Conservation (phyloP, 2,329 filamentous ascomycete species). For the Claviceps sp. region DNA sequence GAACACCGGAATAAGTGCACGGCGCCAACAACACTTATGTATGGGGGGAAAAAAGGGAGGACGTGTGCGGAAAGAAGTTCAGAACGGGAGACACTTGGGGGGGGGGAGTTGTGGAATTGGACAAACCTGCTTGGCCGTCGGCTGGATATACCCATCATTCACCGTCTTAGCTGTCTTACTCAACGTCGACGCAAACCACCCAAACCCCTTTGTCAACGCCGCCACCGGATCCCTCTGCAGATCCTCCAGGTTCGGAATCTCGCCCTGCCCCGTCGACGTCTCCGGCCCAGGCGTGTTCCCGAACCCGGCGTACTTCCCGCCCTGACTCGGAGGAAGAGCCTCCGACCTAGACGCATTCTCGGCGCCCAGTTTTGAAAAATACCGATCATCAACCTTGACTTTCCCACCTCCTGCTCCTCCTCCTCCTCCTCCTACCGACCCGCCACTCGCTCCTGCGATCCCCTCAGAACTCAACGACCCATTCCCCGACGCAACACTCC, state of each 20-base stretch:
- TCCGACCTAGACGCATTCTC: slow-evolving; percentile 70
- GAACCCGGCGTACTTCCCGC: slow-evolving; percentile 86
- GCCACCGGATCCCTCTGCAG: slow-evolving; percentile 83
- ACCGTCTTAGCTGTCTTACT: slow-evolving; percentile 83
- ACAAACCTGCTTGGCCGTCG: slow-evolving; percentile 47
- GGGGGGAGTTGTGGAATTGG: background rate
- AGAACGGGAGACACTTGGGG: background rate
- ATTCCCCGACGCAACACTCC: too few species aligned
- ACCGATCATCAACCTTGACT: slow-evolving; percentile 66
- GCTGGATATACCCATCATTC: slow-evolving; percentile 84
- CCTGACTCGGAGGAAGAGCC: slow-evolving; percentile 70
- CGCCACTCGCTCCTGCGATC: background rate
- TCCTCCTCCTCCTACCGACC: slow-evolving; percentile 12
- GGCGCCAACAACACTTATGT: too few species aligned
- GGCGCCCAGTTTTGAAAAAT: slow-evolving; percentile 73
- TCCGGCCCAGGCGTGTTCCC: slow-evolving; percentile 57
- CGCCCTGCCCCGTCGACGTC: slow-evolving; percentile 27
- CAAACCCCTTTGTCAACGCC: slow-evolving; percentile 81
- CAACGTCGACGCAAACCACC: slow-evolving; percentile 83
- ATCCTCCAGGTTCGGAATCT: slow-evolving; percentile 63
- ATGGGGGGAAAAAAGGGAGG: background rate
- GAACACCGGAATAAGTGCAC: too few species aligned
- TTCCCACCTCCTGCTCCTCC: slow-evolving; percentile 18
- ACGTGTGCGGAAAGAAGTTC: background rate
- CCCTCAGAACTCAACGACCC: too few species aligned